Conservation (phyloP, 2,329 filamentous ascomycete genomes). For the Alternaria ethzedia region DNA sequence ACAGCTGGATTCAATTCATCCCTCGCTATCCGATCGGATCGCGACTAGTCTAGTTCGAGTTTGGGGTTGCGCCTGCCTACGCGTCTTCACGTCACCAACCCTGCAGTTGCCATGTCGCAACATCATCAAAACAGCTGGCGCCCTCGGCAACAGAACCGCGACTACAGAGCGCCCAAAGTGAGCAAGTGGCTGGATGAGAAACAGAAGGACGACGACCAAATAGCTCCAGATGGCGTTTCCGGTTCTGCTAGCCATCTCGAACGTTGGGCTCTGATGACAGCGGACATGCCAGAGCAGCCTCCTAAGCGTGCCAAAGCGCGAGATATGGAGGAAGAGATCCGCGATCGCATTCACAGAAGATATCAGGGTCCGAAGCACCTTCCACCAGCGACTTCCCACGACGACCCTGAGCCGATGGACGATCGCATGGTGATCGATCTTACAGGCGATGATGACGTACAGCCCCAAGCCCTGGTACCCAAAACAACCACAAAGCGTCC, state of each 20-base stretch:
- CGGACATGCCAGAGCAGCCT: conserved; percentile 2
- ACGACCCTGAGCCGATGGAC: not conserved
- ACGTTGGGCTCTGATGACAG: conserved; percentile 15
- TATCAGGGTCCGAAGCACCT: not conserved
- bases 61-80: not conserved
- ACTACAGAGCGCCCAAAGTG: not conserved
- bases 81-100: not conserved
- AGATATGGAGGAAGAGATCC: conserved; percentile 2
- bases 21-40: not conserved
- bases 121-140: not conserved
- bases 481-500: not conserved
- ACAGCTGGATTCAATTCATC: not conserved
- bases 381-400: not conserved
- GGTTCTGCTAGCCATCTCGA: conserved; percentile 9
- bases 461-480: not conserved
- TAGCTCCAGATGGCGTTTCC: conserved; percentile 9
- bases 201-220: conserved; percentile 15
- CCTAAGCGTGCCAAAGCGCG: not conserved
- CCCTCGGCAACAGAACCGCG: not conserved
- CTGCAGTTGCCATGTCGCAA: not conserved
- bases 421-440: not conserved
- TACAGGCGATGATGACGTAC: not conserved
- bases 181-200: conserved; percentile 2
- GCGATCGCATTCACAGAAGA: conserved; percentile 8
- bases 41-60: not conserved